phyloP scores from a whole-genome alignment of 495 filamentous ascomycete species.

The Penicillium nucicola region DNA sequence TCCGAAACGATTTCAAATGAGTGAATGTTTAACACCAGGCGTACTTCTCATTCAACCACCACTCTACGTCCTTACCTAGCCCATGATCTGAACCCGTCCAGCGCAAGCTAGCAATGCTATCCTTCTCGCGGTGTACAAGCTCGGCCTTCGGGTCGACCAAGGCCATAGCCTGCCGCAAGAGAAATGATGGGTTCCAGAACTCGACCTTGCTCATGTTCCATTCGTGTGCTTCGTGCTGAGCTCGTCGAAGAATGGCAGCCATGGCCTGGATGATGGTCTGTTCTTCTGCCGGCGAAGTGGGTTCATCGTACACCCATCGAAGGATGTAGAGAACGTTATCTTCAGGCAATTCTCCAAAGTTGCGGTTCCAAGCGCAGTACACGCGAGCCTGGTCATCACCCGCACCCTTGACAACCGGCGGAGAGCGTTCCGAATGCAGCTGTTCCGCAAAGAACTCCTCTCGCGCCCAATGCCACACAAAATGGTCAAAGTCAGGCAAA shows the following conservation, averaged over 20 bases:
- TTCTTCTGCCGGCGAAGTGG: slow-evolving; percentile 34
- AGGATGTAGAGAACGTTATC: slow-evolving; percentile 77
- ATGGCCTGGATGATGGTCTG: slow-evolving; percentile 40
- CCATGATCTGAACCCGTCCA: slow-evolving; percentile 56
- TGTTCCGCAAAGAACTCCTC: slow-evolving; percentile 76
- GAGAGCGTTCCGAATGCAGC: slow-evolving; percentile 31
- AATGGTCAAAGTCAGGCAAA: slow-evolving; percentile 66
- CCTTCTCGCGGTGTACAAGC: slow-evolving; percentile 57
- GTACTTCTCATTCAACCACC: slow-evolving; percentile 91
- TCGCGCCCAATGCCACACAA: slow-evolving; percentile 82
- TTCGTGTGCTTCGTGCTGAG: slow-evolving; percentile 52
- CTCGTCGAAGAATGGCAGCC: slow-evolving; percentile 49
- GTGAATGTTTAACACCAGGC: slow-evolving; percentile 70
- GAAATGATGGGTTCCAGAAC: slow-evolving; percentile 62
- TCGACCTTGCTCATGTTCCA: slow-evolving; percentile 60
- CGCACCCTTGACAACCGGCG: slow-evolving; percentile 66
- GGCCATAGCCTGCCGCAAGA: slow-evolving; percentile 57
- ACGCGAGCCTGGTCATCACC: slow-evolving; percentile 53
- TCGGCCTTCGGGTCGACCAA: slow-evolving; percentile 45
- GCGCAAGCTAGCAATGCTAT: slow-evolving; percentile 60
- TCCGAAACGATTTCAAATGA: slow-evolving; percentile 1
- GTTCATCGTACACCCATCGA: slow-evolving; percentile 67
- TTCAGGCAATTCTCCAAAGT: slow-evolving; percentile 53
- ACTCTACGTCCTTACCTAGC: slow-evolving; percentile 62
- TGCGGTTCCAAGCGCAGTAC: slow-evolving; percentile 81